Evolutionary conservation across 805 yeast species (phyloP), one percentile per base, ranked within the genome.

Genomic region (Citeromyces matritensis): DNA sequence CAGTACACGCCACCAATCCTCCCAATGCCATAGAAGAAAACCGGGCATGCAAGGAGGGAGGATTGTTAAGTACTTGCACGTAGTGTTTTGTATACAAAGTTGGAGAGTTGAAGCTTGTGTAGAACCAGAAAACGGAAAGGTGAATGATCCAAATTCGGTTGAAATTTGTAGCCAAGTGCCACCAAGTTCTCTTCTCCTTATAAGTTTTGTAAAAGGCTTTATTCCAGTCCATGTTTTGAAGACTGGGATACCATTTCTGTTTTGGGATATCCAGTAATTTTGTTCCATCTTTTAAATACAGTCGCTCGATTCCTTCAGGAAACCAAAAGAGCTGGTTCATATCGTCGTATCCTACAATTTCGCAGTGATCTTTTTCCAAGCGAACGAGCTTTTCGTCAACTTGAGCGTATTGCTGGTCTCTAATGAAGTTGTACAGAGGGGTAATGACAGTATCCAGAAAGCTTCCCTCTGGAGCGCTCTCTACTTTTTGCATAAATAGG

Each of bases 291-390:
- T 39, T 29, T 6, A 64, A 41, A 19, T 35, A 38, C 11, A 68
- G 46, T 26, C 47, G 44, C 11, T 41, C 32, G 4, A 66, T 38
- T 10, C 60, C 58, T 30, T 53, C 42, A 3, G 52, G 48, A 35
- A 55, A 57, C 73, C 74, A 68, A 35, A 68, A 68, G 12, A 59
- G 48, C 39, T 64, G 73, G 39, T 68, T 67, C 25, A 65, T 47
- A 39, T 68, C 74, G 42, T 68, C 74, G 40, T 78, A 51, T 38
- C 81, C 66, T 49, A 73, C 46, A 47, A 74, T 59, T 40, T 66
- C 48, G 49, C 62, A 48, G 59, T 74, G 91, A 54, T 83, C 91
- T 42, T 65, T 65, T 44, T 73, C 85, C 37, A 73, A 69, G 51
- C 73, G 69, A 24, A 64, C 60, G 55, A 65, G 71, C 33, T 55